Evolutionary conservation across 352 stramenopile species (phyloP), one percentile per base, ranked within the genome.

Genomic region (Phytophthora sp.): DNA sequence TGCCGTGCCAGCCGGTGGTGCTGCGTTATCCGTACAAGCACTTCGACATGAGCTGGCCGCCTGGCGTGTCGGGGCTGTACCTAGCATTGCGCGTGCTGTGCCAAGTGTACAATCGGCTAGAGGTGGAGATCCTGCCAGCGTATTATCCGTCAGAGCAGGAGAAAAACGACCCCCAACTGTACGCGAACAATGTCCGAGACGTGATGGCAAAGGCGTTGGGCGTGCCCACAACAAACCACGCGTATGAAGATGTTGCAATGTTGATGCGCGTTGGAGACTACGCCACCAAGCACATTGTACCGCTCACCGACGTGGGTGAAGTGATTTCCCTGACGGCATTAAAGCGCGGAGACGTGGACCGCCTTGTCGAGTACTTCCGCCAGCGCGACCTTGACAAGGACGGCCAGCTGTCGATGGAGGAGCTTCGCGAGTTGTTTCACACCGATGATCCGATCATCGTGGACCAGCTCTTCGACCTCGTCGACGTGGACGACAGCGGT

Each of bases 1-100:
- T 79, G 11, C 70, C 83, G 0, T 87, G 79, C 20, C 79, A 85
- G 57, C 81, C 81, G 2, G 69, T 92, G n/a, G 69, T 83, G 28
- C 43, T 92, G 11, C 69, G 69, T 9, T 92, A 92, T 28, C 83
- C 83, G 54, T 90, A 83, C 75, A 58, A 76, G 18, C 79, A 92
- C 56, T 88, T 90, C 48, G 81, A 92, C 62, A 72, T 92, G 59
- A 90, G 80, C 66, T 90, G 81, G 80, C 73, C 80, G 23, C 79
- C 79, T 1, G 69, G 69, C 2, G 76, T 92, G 3, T 87, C 78
- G 15, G 75, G 65, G 0, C 34, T 79, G 4, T 87, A 89, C 53
- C 32, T 92, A 37, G 45, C 84, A 0, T 37, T 77, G n/a, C 74
- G 83, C 7, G 76, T 88, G 67, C 67, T 92, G 18, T 91, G 81